phyloP scores from a whole-genome alignment of 257 asterid species.

The Parsonsia alboflavescens region DNA sequence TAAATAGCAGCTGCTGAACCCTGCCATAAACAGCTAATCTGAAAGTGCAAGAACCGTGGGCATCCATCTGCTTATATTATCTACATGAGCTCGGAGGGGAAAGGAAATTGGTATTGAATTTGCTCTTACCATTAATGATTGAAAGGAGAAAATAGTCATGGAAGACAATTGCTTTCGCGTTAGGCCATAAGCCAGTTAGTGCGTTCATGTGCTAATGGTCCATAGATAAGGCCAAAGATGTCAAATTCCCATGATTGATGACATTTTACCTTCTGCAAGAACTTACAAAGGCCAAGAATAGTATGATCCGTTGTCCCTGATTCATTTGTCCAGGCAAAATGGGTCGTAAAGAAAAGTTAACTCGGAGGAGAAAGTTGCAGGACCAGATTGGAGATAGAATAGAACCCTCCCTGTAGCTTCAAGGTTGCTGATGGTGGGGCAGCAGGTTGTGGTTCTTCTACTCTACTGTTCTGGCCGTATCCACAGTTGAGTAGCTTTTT shows the following conservation, averaged over 20 bases:
- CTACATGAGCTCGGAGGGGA: constrained; percentile 6
- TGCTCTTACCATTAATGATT: neutral
- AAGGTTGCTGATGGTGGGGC: no score
- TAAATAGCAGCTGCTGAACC: neutral
- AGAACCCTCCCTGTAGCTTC: no score
- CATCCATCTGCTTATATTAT: constrained; percentile 46
- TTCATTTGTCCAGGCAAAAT: neutral
- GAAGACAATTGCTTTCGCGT: neutral
- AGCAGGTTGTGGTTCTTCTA: no score
- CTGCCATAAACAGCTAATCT: neutral
- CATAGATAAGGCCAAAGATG: constrained; percentile 3
- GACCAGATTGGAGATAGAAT: neutral
- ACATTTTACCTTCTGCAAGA: constrained; percentile 1
- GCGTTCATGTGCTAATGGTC: neutral
- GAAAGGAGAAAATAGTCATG: neutral
- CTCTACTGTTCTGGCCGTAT: no score
- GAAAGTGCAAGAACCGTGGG: constrained; percentile 11
- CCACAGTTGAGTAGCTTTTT: no score
- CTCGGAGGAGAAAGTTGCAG: neutral
- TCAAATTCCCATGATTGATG: constrained; percentile 21
- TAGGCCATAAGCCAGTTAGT: neutral
- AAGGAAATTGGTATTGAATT: neutral
- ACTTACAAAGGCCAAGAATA: neutral
- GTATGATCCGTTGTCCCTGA: neutral
- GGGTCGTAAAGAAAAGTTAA: neutral